Conservation (phyloP, 164 flowering plant species). For the Hamamelis virginiana region DNA sequence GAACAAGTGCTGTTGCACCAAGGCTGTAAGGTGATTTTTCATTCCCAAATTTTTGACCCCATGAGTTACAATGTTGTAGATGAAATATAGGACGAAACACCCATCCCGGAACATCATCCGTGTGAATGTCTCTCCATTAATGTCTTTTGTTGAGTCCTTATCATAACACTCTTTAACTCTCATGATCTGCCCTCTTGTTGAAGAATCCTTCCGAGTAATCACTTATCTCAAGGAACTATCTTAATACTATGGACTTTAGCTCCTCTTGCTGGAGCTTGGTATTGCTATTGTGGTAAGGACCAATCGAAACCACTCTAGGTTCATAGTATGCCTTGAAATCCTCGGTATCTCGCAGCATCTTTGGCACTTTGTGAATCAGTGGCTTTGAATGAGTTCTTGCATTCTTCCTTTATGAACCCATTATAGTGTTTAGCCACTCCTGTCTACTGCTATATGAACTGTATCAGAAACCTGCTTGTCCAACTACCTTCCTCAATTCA, state of each 20-base stretch:
- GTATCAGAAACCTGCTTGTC: too few relatives aligned
- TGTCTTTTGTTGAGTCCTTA: neutral
- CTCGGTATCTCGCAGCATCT: neutral
- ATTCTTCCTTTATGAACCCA: too few relatives aligned
- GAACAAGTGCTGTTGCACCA: neutral
- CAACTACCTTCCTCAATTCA: too few relatives aligned
- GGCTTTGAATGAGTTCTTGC: too few relatives aligned
- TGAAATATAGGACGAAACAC: neutral
- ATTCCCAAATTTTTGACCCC: neutral
- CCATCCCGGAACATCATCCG: conserved; percentile 15
- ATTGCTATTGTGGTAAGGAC: neutral
- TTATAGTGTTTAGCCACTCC: too few relatives aligned
- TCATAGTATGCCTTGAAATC: neutral
- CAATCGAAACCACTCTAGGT: neutral
- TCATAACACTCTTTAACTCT: neutral
- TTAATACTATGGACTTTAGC: neutral
- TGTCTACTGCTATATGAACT: too few relatives aligned
- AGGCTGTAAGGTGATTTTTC: neutral
- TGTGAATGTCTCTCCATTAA: neutral
- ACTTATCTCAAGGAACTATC: too few relatives aligned
- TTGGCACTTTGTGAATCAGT: too few relatives aligned
- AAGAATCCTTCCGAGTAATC: too few relatives aligned
- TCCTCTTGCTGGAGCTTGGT: neutral
- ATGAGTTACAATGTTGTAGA: neutral
- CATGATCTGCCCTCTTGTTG: too few relatives aligned